A percentile compares a stretch with the other conserved stretches of the same genome.
Conservation (phyloP, 225 moss, liverwort and hornwort genomes). For the Marchantia paleacea region DNA sequence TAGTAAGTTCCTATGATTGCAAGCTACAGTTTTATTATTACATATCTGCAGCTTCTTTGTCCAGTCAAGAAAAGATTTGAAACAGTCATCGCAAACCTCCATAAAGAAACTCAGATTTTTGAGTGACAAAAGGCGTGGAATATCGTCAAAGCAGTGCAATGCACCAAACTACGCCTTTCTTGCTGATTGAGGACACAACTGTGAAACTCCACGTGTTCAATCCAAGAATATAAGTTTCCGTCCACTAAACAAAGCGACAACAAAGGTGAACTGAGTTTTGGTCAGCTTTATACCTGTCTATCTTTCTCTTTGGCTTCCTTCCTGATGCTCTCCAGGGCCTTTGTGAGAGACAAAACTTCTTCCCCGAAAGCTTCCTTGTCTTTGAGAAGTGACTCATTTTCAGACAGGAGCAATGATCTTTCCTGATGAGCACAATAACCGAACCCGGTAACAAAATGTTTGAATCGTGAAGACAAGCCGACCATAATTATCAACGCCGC, state of each 20-base stretch:
- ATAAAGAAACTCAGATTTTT: background rate
- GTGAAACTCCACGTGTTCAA: background rate
- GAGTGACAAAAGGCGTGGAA: background rate
- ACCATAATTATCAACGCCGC: background rate
- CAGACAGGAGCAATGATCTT: slow-evolving; percentile 56
- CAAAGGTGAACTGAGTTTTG: background rate
- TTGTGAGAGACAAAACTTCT: slow-evolving; percentile 51
- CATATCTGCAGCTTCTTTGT: background rate
- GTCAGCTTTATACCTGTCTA: slow-evolving; percentile 45
- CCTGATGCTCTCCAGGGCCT: slow-evolving; percentile 52
- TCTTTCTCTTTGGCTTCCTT: slow-evolving; percentile 75
- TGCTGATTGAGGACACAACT: background rate
- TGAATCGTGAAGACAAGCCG: background rate
- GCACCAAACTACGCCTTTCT: background rate
- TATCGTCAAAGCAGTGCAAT: background rate
- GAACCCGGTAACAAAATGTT: no score
- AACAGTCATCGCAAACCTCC: background rate
- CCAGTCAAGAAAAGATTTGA: background rate
- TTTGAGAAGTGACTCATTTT: slow-evolving; percentile 50
- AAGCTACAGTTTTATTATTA: background rate
- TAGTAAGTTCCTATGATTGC: background rate
- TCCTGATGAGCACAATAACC: slow-evolving; percentile 41
- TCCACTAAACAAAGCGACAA: background rate
- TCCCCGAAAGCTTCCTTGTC: slow-evolving; percentile 58
- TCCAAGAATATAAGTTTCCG: background rate